Percentiles rank a stretch among this genome's conserved stretches.
These are phyloP conservation scores for Phlyctochytrium arcticum DNA, from an alignment of 192 early-diverging fungal genomes.

Conservation along the genomic window DNA sequence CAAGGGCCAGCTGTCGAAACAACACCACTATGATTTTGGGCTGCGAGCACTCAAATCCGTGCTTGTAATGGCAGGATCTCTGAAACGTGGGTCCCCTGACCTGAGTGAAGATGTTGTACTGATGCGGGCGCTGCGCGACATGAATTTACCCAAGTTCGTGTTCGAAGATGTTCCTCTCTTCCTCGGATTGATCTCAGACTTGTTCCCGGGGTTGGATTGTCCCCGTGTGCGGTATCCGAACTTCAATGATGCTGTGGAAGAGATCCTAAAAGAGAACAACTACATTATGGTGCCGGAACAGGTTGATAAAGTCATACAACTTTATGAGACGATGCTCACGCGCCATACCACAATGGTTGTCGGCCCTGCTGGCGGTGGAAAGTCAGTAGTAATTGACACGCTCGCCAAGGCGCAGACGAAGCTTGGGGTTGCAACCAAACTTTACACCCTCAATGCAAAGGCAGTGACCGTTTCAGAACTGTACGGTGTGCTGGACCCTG, in stretches of 20 bases:
- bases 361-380: conserved; percentile 57
- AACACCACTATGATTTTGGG: conserved; percentile 63
- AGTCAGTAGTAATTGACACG: conserved; percentile 57
- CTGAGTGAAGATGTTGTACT: conserved; percentile 59
- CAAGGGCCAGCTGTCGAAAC: conserved; percentile 58
- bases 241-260: conserved; percentile 63
- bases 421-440: conserved; percentile 53
- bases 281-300: conserved; percentile 57
- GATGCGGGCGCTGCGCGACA: conserved; percentile 58
- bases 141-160: conserved; percentile 63
- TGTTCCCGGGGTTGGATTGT: conserved; percentile 61
- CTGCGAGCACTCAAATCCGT: conserved; percentile 57
- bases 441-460: conserved; percentile 58
- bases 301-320: conserved; percentile 59
- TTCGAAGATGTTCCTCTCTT: conserved; percentile 63
- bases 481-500: conserved; percentile 54
- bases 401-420: conserved; percentile 58
- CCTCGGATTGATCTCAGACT: conserved; percentile 53
- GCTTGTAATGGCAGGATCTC: conserved; percentile 57
- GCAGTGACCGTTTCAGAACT: conserved; percentile 58
- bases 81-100: conserved; percentile 58
- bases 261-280: conserved; percentile 47
- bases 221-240: conserved; percentile 59
- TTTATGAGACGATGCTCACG: conserved; percentile 63
- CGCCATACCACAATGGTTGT: conserved; percentile 60